Evolutionary conservation across 225 moss, liverwort and hornwort species (phyloP).

Genomic region (Physcomitrium patens): DNA sequence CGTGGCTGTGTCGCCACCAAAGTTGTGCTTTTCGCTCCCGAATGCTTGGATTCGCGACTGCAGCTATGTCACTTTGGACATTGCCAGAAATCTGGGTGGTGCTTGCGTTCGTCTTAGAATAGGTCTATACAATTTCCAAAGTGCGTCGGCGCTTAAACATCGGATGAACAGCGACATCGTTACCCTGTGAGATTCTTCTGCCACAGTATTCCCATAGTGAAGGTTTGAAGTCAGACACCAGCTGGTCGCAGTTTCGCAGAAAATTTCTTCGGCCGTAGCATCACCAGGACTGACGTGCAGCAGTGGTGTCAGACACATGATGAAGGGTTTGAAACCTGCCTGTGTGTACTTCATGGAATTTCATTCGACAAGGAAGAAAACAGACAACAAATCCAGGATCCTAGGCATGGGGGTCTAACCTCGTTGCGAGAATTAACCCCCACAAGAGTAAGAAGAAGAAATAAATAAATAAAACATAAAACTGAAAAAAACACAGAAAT

Average conservation of each 20-base stretch:
- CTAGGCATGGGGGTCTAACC: neutral
- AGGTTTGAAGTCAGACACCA: constrained; percentile 37
- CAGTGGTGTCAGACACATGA: constrained; percentile 27
- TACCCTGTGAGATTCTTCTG: constrained; percentile 53
- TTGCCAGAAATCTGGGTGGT: constrained; percentile 35
- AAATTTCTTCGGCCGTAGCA: neutral
- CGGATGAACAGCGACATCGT: constrained; percentile 34
- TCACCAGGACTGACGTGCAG: constrained; percentile 15
- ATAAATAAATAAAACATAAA: no score
- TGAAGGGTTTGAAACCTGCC: neutral
- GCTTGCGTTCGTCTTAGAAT: constrained; percentile 9
- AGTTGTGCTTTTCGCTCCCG: constrained; percentile 35
- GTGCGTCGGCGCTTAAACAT: constrained; percentile 35
- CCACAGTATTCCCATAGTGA: constrained; percentile 47
- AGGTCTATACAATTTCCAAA: constrained; percentile 13
- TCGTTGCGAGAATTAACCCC: no score
- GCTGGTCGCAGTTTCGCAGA: constrained; percentile 26
- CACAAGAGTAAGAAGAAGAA: no score
- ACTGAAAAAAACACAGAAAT: neutral
- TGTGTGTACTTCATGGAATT: neutral
- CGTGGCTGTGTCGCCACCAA: constrained; percentile 30
- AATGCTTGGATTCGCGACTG: constrained; percentile 31
- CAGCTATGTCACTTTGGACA: constrained; percentile 41
- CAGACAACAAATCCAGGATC: neutral
- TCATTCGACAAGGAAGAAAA: no score